A percentile compares a stretch with the other conserved stretches of the same genome.
Evolutionary conservation across 73 alveolate genomes (phyloP).

Genomic region (Tetrahymena elliotti): DNA sequence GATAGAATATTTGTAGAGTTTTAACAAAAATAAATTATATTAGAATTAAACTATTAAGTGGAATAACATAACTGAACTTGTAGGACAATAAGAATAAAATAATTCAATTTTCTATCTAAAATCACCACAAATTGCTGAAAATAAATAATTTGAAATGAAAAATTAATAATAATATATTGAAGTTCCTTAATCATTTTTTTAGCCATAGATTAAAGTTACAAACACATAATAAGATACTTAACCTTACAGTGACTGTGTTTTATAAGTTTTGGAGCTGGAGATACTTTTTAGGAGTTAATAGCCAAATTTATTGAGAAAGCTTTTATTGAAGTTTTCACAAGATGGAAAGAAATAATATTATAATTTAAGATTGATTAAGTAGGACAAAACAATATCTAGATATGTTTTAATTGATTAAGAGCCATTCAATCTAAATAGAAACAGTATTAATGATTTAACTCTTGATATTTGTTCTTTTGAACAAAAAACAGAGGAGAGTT

Average conservation of each 20-base stretch:
- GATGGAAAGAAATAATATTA: background rate
- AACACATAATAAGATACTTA: background rate
- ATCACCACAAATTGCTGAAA: background rate
- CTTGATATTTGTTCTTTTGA: background rate
- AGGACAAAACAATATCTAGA: background rate
- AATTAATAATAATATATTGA: background rate
- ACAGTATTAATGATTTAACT: background rate
- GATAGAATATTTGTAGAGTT: background rate
- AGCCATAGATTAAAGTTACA: background rate
- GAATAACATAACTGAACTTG: background rate
- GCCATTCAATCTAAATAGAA: background rate
- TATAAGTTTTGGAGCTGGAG: background rate
- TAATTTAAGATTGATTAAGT: background rate
- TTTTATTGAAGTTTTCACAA: no score
- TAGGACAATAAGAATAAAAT: no score
- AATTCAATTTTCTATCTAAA: no score
- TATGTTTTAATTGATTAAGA: background rate
- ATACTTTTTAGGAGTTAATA: no score
- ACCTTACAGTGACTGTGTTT: background rate
- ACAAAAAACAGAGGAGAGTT: background rate
- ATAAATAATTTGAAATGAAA: background rate
- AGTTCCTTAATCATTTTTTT: no score
- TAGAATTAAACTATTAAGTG: no score
- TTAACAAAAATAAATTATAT: no score
- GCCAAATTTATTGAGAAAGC: background rate